Conservation (phyloP, 2,329 filamentous ascomycete genomes). For the Daldinia sp. region DNA sequence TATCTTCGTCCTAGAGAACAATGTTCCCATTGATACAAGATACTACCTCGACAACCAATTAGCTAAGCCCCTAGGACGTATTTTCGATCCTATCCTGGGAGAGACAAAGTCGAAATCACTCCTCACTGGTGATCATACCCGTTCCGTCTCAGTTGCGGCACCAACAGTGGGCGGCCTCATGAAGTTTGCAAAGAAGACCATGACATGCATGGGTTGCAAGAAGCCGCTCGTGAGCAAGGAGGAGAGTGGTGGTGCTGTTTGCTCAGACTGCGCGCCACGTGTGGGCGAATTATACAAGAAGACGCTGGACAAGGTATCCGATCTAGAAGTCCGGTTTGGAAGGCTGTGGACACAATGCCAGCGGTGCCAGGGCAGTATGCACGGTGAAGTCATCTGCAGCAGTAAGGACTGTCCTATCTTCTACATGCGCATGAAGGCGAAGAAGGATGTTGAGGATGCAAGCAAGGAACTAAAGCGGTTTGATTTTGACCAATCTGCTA, state of each 20-base stretch:
- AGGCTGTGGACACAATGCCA: constrained; percentile 98
- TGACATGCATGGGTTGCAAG: constrained; percentile 99
- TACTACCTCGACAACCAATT: constrained; percentile 99
- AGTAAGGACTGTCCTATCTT: constrained; percentile 98
- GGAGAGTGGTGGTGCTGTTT: constrained; percentile 88
- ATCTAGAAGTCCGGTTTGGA: constrained; percentile 92
- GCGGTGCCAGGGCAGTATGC: constrained; percentile 96
- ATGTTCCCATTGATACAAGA: constrained; percentile 96
- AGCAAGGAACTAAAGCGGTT: constrained; percentile 92
- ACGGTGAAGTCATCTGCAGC: constrained; percentile 97
- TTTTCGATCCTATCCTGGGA: constrained; percentile 97
- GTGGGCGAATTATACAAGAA: constrained; percentile 95
- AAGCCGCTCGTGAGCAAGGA: constrained; percentile 86
- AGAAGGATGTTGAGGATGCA: constrained; percentile 97
- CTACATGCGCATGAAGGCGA: constrained; percentile 99
- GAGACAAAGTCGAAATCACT: constrained; percentile 90
- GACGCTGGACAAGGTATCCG: constrained; percentile 86
- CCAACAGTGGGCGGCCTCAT: constrained; percentile 93
- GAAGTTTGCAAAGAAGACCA: constrained; percentile 98
- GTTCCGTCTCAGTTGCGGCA: constrained; percentile 91
- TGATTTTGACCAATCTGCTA: constrained; percentile 82
- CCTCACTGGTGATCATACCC: constrained; percentile 92
- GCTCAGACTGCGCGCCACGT: constrained; percentile 83
- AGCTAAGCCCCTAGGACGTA: constrained; percentile 90
- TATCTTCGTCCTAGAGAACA: constrained; percentile 96